Conservation (phyloP, 495 filamentous ascomycete genomes). For the Choiromyces venosus region DNA sequence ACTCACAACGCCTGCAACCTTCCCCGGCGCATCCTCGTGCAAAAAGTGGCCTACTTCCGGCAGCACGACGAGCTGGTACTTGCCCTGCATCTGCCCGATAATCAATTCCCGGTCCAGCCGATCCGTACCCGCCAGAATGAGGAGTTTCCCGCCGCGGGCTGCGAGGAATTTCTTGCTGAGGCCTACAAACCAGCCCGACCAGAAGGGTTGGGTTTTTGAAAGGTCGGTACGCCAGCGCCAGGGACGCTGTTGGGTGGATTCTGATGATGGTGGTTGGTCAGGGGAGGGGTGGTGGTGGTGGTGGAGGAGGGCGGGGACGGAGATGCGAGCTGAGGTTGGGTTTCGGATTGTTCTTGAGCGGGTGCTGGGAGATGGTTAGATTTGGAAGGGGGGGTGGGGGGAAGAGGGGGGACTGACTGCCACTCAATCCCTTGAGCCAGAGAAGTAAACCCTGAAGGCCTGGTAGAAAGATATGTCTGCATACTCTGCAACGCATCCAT, state of each 20-base stretch:
- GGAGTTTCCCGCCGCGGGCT: slow-evolving; percentile 76
- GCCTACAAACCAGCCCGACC: slow-evolving; percentile 88
- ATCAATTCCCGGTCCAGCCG: slow-evolving; percentile 89
- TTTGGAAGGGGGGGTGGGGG: slow-evolving; percentile 4
- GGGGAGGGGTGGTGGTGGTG: slow-evolving; percentile 31
- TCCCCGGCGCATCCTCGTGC: slow-evolving; percentile 88
- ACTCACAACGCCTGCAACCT: slow-evolving; percentile 62
- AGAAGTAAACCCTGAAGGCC: slow-evolving; percentile 71
- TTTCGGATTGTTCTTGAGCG: slow-evolving; percentile 86
- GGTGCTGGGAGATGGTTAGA: slow-evolving; percentile 47
- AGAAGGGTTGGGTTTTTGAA: slow-evolving; percentile 77
- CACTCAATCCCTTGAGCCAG: slow-evolving; percentile 80
- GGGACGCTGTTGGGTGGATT: slow-evolving; percentile 40
- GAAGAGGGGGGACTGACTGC: slow-evolving; percentile 56
- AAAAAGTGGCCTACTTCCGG: slow-evolving; percentile 95
- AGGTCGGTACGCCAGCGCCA: slow-evolving; percentile 89
- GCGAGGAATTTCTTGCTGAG: slow-evolving; percentile 83
- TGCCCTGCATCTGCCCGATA: slow-evolving; percentile 80
- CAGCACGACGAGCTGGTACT: slow-evolving; percentile 92
- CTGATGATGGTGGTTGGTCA: slow-evolving; percentile 26
- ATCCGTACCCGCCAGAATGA: slow-evolving; percentile 90
- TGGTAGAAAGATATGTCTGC: slow-evolving; percentile 79
- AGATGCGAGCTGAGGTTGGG: slow-evolving; percentile 67
- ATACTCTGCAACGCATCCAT: slow-evolving; percentile 95
- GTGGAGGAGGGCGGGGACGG: slow-evolving; percentile 74